Conservation (phyloP, 1,284 basidiomycete species). For the Ustilago lituana region DNA sequence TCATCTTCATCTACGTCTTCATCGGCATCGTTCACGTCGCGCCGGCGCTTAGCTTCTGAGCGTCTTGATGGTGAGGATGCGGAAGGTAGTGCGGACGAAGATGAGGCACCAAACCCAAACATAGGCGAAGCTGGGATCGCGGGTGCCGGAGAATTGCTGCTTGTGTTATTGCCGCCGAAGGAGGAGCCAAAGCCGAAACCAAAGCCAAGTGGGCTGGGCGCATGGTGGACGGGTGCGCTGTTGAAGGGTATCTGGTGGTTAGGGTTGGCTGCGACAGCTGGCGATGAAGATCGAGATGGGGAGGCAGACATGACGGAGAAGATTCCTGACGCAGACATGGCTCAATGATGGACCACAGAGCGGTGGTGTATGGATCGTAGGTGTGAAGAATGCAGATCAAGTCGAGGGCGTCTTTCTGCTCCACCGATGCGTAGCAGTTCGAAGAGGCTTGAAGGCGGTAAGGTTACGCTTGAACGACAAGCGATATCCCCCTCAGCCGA, state of each 20-base stretch:
- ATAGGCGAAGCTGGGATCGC: constrained; percentile 18
- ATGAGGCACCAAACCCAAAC: constrained; percentile 19
- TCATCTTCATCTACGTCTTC: constrained; percentile 42
- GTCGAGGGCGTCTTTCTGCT: no score
- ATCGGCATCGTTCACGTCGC: constrained; percentile 38
- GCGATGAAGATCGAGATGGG: constrained; percentile 44
- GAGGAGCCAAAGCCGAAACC: constrained; percentile 57
- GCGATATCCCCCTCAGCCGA: not conserved
- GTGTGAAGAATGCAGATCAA: no score
- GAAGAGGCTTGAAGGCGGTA: no score
- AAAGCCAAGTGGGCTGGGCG: constrained; percentile 51
- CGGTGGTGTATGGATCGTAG: not conserved
- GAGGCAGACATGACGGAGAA: constrained; percentile 42
- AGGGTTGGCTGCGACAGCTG: constrained; percentile 31
- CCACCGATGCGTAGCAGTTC: no score
- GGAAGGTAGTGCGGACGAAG: constrained; percentile 6
- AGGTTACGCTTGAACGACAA: not conserved
- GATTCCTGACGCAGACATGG: constrained; percentile 29
- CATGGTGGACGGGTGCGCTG: constrained; percentile 51
- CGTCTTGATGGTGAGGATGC: constrained; percentile 23
- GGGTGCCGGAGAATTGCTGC: constrained; percentile 12
- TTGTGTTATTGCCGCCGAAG: constrained; percentile 36
- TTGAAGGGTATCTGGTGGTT: constrained; percentile 56
- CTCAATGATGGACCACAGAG: not conserved
- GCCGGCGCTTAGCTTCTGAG: constrained; percentile 44